Evolutionary conservation across 208 protist species (phyloP), one percentile per base, ranked within the genome.

Genomic region (Zelonia costaricensis): DNA sequence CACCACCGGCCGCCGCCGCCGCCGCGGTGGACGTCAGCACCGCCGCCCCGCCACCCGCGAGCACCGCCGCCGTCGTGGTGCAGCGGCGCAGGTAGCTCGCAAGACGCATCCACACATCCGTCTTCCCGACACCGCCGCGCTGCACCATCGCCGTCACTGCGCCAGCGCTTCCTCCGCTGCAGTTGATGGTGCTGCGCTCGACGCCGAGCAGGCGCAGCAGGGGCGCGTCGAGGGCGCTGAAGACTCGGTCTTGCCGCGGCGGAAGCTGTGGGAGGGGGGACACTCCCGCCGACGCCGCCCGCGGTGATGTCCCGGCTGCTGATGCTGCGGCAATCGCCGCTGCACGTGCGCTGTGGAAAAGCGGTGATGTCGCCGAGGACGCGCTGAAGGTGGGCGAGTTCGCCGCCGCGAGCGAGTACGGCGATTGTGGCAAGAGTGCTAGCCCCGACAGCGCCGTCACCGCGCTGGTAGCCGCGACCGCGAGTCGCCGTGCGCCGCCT

Each of bases 211-310:
- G 60, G 3, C 44, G 47, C 48, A 80, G 54, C 28, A 80, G 74
- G 8, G 74, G 74, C 33, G 69, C 64, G 31, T 71, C 60, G 10
- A 80, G 57, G 22, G 46, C n/a, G 43, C 51, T 51, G 12, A 80
- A 16, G 4, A 30, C 53, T 4, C 62, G 66, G 27, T 64, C 54
- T 12, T 69, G 16, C 43, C 45, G 62, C 36, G 60, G 64, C 9
- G 65, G 25, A 10, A 42, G 48, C 18, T 42, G 57, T 10, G 36
- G 18, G n/a, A n/a, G n/a, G n/a, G 20, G 20, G 31, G 1, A 38
- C 22, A 3, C 35, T 7, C 8, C 31, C 25, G 36, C 12, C 38
- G 27, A 36, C 28, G 44, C 31, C 42, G 23, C 28, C 30, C 1
- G 12, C 9, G 48, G 15, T 23, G 48, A n/a, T 54, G 48, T 15